Base-by-base conservation (phyloP, 1,139 yeast species). In the Pichia sp. region DNA sequence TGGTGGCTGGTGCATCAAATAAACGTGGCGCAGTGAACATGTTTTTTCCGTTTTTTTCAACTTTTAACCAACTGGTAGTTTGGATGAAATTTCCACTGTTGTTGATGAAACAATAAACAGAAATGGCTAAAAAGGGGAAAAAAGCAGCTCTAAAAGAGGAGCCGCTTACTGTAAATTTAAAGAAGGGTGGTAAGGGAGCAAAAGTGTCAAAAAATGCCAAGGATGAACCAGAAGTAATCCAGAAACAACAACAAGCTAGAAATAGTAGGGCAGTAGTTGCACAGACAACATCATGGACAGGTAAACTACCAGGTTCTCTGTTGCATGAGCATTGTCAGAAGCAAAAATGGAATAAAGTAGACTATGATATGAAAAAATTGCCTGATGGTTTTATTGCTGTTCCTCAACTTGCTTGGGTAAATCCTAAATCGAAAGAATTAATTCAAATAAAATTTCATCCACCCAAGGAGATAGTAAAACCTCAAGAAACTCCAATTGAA, bases 251-350 rank as follows among this genome's bases (percentile, higher is more conserved):
- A 30, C 11, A 28, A 18, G 38, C 47, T 22, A 59, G 60, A 42
- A 57, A 53, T 38, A 62, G 63, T 3, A 63, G 80, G 53, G 67
- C 76, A 14, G 67, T 75, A n/a, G 83, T 83, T 0, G 78, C 87
- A 0, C 74, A 80, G 2, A 73, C 83, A 1, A 69, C 80, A 1
- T 81, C 86, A 28, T 91, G 98, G 97, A 90, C 97, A 1, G 99
- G 99, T 1, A 93, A 93, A 62, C 72, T 93, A 14, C 98, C 99
- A 0, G 90, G 88, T 3, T 84, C 95, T 0, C 69, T 93, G 36
- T 73, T 93, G 5, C 88, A 88, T 64, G 99, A 93, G 63, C 86
- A 84, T 59, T 87, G 96, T 57, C 97, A 88, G 66, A 87, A 85
- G 64, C 83, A 80, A 55, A 88, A 89, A 67, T 93, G 99, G 99